Evolutionary conservation across 345 rosid species (phyloP), one percentile per base, ranked within the genome.

Genomic region (Xanthoceras sorbifolium): DNA sequence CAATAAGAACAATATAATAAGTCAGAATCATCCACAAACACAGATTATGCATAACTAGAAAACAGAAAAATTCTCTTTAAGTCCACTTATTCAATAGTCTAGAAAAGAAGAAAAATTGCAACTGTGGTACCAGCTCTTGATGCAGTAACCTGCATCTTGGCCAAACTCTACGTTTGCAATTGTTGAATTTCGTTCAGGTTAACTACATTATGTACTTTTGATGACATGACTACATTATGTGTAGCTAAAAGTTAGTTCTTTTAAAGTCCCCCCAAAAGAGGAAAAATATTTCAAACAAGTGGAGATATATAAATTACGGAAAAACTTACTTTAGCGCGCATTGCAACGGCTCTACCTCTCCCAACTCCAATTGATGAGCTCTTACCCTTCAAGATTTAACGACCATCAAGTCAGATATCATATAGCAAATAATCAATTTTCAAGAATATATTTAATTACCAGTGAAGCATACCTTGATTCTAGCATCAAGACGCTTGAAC

Each of bases 401-500:
- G 18, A 64, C 61, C 44, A 6, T 32, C 54, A 67, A 38, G 32
- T 72, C 10, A 66, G 64, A 64, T 80, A 72, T 48, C 1, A 20
- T 29, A 46, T 23, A 28, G 28, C 23, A 59, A 59, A 50, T 25
- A 34, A 60, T 66, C 31, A 60, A 20, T 26, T 9, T 17, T 44
- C 67, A 34, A 46, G n/a, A 72, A 66, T 74, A 15, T 11, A 78
- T 25, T 28, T 36, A 73, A 40, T 54, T 17, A 44, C 22, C 67
- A 57, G 20, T 54, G 67, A 75, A 66, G 26, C 18, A 65, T 82
- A 88, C 97, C 94, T 93, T 96, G 84, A 89, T 88, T 84, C 86
- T 92, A 64, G 89, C 90, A 85, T 96, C 97, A 73, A 92, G 84
- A 31, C 97, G 97, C 86, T 91, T 90, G 86, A 93, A 96, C 98